Evolutionary conservation across 768 basidiomycete species (phyloP).

Genomic region (Tricholoma flavovirens): DNA sequence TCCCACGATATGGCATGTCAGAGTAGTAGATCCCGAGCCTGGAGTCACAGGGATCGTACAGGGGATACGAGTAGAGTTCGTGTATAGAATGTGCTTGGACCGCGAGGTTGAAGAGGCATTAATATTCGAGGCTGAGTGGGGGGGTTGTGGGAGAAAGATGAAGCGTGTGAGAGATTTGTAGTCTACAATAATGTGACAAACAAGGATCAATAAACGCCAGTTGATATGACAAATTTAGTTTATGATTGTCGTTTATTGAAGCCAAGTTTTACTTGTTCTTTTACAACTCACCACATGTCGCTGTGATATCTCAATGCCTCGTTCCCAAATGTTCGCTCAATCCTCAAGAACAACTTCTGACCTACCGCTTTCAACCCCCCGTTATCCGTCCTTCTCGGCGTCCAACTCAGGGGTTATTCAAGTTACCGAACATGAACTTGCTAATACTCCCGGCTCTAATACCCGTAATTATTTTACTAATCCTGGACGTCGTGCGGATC

Average conservation of each 20-base stretch:
- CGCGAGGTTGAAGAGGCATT: too few relatives aligned
- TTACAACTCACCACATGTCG: neutral
- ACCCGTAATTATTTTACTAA: neutral
- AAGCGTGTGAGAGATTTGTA: neutral
- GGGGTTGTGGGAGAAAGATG: neutral
- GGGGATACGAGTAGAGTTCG: neutral
- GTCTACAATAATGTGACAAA: constrained; percentile 4
- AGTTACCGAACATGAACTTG: neutral
- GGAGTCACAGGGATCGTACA: neutral
- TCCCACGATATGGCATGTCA: too few relatives aligned
- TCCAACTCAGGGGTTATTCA: constrained; percentile 3
- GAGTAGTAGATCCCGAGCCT: neutral
- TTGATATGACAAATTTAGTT: neutral
- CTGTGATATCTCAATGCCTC: neutral
- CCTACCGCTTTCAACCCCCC: neutral
- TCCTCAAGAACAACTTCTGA: constrained; percentile 5
- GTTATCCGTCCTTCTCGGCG: constrained; percentile 1
- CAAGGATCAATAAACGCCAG: neutral
- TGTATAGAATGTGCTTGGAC: too few relatives aligned
- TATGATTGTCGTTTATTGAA: neutral
- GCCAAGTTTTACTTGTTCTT: neutral
- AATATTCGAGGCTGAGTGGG: too few relatives aligned
- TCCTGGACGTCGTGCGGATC: constrained; percentile 3
- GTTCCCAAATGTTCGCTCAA: constrained; percentile 6
- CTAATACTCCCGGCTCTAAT: neutral